A percentile compares a stretch with the other conserved stretches of the same genome.
Conservation (phyloP, 1,284 basidiomycete genomes). For the Puccinia hordei region DNA sequence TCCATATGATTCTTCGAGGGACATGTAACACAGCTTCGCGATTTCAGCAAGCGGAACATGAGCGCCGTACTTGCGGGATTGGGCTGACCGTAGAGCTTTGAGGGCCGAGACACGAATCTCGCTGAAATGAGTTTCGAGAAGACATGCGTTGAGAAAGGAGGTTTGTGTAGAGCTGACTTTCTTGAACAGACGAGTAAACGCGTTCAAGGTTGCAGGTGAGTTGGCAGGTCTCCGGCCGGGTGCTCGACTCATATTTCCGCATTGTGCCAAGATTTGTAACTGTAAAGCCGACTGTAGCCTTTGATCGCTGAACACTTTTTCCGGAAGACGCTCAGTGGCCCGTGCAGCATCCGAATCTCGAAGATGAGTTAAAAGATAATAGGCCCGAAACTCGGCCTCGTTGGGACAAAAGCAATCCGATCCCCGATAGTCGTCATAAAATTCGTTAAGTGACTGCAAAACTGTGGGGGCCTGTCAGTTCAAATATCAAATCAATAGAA, state of each 20-base stretch:
- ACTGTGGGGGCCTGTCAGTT: slow-evolving; percentile 63
- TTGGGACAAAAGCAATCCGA: slow-evolving; percentile 57
- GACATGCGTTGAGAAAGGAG: slow-evolving; percentile 64
- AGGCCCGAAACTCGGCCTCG: slow-evolving; percentile 93
- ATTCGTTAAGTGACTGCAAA: slow-evolving; percentile 85
- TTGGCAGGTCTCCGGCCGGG: slow-evolving; percentile 61
- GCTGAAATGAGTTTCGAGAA: slow-evolving; percentile 64
- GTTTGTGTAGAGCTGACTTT: slow-evolving; percentile 59
- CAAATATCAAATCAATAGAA: too few relatives aligned
- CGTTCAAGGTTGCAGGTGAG: slow-evolving; percentile 64
- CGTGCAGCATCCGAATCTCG: slow-evolving; percentile 78
- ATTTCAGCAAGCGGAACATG: slow-evolving; percentile 33
- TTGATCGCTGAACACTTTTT: slow-evolving; percentile 70
- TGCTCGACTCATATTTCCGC: slow-evolving; percentile 65
- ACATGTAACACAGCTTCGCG: slow-evolving; percentile 29
- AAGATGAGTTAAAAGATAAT: slow-evolving; percentile 87
- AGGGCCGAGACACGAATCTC: slow-evolving; percentile 64
- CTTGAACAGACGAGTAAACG: slow-evolving; percentile 66
- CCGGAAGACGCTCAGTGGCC: slow-evolving; percentile 71
- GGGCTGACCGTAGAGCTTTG: slow-evolving; percentile 61
- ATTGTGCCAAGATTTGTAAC: slow-evolving; percentile 78
- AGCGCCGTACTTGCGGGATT: slow-evolving; percentile 41
- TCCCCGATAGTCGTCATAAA: slow-evolving; percentile 76
- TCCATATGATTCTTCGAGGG: slow-evolving; percentile 34
- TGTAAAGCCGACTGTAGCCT: slow-evolving; percentile 78